Conservation (phyloP, 2,329 filamentous ascomycete species). For the Clonostachys rhizophaga region DNA sequence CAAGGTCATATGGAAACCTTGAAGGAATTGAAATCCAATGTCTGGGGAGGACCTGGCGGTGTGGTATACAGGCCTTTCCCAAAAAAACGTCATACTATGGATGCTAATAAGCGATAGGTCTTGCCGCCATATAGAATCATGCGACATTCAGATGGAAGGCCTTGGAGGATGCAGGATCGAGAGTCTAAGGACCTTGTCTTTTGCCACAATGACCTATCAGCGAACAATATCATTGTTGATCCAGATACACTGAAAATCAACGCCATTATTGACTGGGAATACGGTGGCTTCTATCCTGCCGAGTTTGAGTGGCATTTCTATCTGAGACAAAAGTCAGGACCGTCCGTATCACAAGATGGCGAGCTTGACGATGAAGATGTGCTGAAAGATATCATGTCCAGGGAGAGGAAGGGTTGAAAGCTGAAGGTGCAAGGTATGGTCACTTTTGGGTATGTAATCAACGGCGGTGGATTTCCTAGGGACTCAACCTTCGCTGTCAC, state of each 20-base stretch:
- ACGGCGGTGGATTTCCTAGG: too few relatives aligned
- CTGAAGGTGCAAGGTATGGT: too few relatives aligned
- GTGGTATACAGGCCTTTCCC: too few relatives aligned
- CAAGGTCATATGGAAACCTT: constrained; percentile 14
- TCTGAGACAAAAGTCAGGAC: constrained; percentile 7
- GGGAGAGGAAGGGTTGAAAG: not conserved
- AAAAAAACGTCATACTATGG: not conserved
- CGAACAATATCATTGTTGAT: constrained; percentile 13
- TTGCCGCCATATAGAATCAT: not conserved
- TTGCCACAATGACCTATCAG: constrained; percentile 14
- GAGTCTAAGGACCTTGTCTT: constrained; percentile 6
- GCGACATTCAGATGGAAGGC: not conserved
- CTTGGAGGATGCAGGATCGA: not conserved
- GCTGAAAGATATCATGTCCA: not conserved
- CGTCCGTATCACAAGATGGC: constrained; percentile 6
- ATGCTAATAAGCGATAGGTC: not conserved
- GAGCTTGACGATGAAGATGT: constrained; percentile 6
- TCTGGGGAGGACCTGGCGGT: not conserved
- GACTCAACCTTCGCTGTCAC: too few relatives aligned
- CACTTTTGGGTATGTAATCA: too few relatives aligned
- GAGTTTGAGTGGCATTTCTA: constrained; percentile 14
- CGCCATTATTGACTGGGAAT: constrained; percentile 32
- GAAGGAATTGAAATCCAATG: constrained; percentile 14
- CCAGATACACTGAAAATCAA: constrained; percentile 19
- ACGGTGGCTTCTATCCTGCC: constrained; percentile 25